phyloP scores from a whole-genome alignment of 2,329 filamentous ascomycete species.

The Paraphoma chrysanthemicola region DNA sequence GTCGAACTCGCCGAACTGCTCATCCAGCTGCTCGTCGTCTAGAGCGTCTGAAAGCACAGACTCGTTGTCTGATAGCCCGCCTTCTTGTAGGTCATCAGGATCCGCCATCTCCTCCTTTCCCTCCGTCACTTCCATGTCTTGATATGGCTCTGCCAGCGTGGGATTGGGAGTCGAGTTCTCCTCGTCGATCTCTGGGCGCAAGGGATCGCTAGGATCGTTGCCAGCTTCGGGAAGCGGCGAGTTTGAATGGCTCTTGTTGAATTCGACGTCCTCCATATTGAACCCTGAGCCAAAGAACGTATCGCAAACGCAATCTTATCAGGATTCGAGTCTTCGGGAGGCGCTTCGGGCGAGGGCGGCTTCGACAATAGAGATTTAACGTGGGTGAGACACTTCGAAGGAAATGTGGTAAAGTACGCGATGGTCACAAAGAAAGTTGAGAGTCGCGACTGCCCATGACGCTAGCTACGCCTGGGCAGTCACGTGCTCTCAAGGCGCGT shows the following conservation, averaged over 20 bases:
- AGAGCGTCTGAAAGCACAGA: slow-evolving; percentile 67
- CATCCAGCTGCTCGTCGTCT: slow-evolving; percentile 69
- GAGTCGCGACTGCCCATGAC: slow-evolving; percentile 31
- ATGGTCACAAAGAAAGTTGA: slow-evolving; percentile 3
- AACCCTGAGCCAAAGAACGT: background rate
- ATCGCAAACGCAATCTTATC: background rate
- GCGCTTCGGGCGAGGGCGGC: too few species aligned
- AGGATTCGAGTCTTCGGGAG: background rate
- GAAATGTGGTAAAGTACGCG: slow-evolving; percentile 13
- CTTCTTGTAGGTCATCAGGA: slow-evolving; percentile 47
- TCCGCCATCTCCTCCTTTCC: slow-evolving; percentile 45
- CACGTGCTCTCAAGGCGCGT: background rate
- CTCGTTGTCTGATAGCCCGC: slow-evolving; percentile 64
- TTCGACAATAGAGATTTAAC: background rate
- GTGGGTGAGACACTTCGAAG: background rate
- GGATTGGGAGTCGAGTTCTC: slow-evolving; percentile 55
- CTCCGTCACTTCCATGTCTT: slow-evolving; percentile 55
- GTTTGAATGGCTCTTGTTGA: slow-evolving; percentile 46
- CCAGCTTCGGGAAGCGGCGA: slow-evolving; percentile 55
- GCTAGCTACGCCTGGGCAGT: slow-evolving; percentile 12
- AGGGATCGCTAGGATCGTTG: slow-evolving; percentile 54
- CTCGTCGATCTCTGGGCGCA: slow-evolving; percentile 57
- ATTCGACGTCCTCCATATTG: slow-evolving; percentile 53
- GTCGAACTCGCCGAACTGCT: slow-evolving; percentile 63
- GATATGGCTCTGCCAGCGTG: slow-evolving; percentile 50